These are phyloP conservation scores for Cadophora luteo-olivacea DNA, from an alignment of 2,329 filamentous ascomycete genomes.

Conservation along the genomic window DNA sequence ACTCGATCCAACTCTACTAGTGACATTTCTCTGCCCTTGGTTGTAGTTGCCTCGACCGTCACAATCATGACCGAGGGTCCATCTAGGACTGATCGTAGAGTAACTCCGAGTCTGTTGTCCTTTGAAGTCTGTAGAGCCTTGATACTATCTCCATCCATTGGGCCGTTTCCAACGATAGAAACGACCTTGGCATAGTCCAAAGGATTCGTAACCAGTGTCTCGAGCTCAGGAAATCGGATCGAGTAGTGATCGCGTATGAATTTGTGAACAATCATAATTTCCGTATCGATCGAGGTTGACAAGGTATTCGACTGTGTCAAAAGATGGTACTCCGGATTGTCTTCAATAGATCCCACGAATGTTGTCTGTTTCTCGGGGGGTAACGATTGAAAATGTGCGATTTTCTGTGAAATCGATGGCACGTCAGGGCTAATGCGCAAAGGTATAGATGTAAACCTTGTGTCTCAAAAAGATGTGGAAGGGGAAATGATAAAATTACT, in stretches of 20 bases:
- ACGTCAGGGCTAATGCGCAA: slow-evolving; percentile 72
- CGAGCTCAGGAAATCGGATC: slow-evolving; percentile 89
- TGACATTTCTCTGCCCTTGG: slow-evolving; percentile 78
- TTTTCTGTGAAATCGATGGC: slow-evolving; percentile 71
- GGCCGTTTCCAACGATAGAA: slow-evolving; percentile 89
- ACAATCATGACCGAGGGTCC: slow-evolving; percentile 95
- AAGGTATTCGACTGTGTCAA: slow-evolving; percentile 87
- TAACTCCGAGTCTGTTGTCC: slow-evolving; percentile 77
- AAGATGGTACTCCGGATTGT: slow-evolving; percentile 89
- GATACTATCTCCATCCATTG: slow-evolving; percentile 81
- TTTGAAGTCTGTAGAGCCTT: slow-evolving; percentile 77
- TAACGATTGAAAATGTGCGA: slow-evolving; percentile 75
- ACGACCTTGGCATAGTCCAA: slow-evolving; percentile 96
- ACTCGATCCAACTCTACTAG: slow-evolving; percentile 78
- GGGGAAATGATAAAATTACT: slow-evolving; percentile 50
- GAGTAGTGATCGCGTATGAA: slow-evolving; percentile 97
- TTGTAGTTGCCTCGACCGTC: slow-evolving; percentile 91
- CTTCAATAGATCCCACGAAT: slow-evolving; percentile 83
- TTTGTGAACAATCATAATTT: slow-evolving; percentile 93
- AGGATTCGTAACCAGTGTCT: slow-evolving; percentile 87
- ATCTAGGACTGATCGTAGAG: slow-evolving; percentile 82
- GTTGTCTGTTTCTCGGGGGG: slow-evolving; percentile 68
- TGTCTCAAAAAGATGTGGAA: slow-evolving; percentile 44
- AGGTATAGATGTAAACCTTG: slow-evolving; percentile 67
- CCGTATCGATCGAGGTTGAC: slow-evolving; percentile 91